Base-by-base conservation (phyloP, 441 rosid genomes). In the Adansonia rubrostipa region DNA sequence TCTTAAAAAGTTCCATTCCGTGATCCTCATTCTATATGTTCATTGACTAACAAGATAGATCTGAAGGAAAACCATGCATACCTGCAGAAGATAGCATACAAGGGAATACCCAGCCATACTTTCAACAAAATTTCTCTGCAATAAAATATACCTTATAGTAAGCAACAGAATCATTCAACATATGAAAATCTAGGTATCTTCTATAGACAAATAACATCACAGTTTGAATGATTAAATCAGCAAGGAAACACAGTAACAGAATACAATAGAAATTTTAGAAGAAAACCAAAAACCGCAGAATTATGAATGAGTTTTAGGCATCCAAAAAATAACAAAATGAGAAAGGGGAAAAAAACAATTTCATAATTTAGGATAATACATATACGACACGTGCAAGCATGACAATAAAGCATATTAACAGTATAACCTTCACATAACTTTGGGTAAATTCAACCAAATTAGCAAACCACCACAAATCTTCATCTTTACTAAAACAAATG, bases 61-160 rank as follows among this genome's bases (percentile, higher is more conserved):
- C 4, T 8, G 62, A 62, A 44, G 67, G 54, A 42, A 58, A 76
- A 65, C 14, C 68, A 62, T 70, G 92, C 68, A 57, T 75, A 94
- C 99, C 97, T 94, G 98, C 62, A 96, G 92, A 78, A 96, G 95
- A 87, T 96, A 96, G 91, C 98, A 96, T 77, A 96, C 98, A 64
- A 96, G 87, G 57, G 98, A 96, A 89, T 94, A 96, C 79, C 99
- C 99, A 60, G 98, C 99, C 99, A 96, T 93, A 85, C 99, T 93
- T 86, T 93, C 99, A 56, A 96, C 98, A 84, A 94, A 96, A 84
- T 93, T 96, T 86, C 99, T 94, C 99, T 96, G 94, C 84, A 89
- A 67, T 53, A 78, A 72, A 86, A 50, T 83, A 15, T 67, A 50
- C 42, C 20, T 24, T 64, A 78, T 58, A 54, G 36, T 65, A 24